Conservation (phyloP, 1,284 basidiomycete species). For the Dichomitus squalens region DNA sequence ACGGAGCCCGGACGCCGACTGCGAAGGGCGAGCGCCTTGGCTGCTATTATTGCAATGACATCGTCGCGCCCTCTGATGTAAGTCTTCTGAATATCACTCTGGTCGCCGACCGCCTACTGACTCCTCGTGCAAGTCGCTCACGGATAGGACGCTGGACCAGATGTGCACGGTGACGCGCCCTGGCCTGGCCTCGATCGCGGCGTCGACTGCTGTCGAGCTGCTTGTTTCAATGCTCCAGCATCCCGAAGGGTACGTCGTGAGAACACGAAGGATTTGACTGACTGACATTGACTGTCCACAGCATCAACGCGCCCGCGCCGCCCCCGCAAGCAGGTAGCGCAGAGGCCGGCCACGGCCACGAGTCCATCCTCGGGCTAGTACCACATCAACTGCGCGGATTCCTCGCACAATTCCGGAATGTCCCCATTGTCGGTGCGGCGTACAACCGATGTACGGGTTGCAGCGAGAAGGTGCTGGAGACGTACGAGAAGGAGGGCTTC, state of each 20-base stretch:
- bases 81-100: slow-evolving; percentile 29
- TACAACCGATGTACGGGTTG: slow-evolving; percentile 93
- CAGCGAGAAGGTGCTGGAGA: slow-evolving; percentile 68
- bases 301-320: slow-evolving; percentile 69
- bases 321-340: slow-evolving; percentile 43
- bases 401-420: slow-evolving; percentile 83
- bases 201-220: slow-evolving; percentile 90
- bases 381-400: slow-evolving; percentile 95
- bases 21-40: slow-evolving; percentile 59
- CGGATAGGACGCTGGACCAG: slow-evolving; percentile 94
- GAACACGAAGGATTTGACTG: neutral
- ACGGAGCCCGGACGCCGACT: slow-evolving; percentile 66
- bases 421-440: slow-evolving; percentile 84
- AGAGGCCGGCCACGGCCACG: slow-evolving; percentile 36
- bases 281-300: slow-evolving; percentile 30
- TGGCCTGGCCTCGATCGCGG: slow-evolving; percentile 91
- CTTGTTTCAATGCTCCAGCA: slow-evolving; percentile 91
- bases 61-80: slow-evolving; percentile 95
- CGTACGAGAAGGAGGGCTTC: slow-evolving; percentile 78
- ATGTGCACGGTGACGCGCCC: slow-evolving; percentile 99
- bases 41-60: slow-evolving; percentile 98
- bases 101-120: neutral
- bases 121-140: slow-evolving; percentile 68
- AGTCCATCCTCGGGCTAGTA: slow-evolving; percentile 79
- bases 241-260: slow-evolving; percentile 69